phyloP scores from a whole-genome alignment of 495 filamentous ascomycete species.

The Lentithecium fluviatile region DNA sequence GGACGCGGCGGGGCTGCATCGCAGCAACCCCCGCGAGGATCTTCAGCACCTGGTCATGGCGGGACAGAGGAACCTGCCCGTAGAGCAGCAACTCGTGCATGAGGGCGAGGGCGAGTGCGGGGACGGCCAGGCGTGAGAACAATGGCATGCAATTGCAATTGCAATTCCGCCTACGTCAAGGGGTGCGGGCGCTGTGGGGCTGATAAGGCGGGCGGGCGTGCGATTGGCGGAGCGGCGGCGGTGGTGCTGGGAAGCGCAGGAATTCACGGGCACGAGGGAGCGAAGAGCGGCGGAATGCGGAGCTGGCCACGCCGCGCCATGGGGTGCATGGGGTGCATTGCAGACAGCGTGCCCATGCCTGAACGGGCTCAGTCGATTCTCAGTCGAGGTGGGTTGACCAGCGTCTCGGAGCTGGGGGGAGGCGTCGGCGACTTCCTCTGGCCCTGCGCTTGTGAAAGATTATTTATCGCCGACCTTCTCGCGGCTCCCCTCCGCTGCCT shows the following conservation, averaged over 20 bases:
- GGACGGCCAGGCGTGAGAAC: too few relatives aligned
- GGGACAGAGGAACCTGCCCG: conserved; percentile 47
- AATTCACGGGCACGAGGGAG: not conserved
- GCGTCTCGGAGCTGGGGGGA: not conserved
- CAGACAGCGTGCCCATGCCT: not conserved
- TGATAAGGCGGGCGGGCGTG: conserved; percentile 16
- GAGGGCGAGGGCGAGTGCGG: not conserved
- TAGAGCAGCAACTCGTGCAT: conserved; percentile 58
- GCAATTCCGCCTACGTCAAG: conserved; percentile 4
- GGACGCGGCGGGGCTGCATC: conserved; percentile 60
- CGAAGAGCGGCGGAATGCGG: not conserved
- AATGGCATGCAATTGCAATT: conserved; percentile 2
- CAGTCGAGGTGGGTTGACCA: not conserved
- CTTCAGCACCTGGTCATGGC: conserved; percentile 60
- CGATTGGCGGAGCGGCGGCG: conserved; percentile 2
- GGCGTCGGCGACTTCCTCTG: not conserved
- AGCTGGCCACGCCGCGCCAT: not conserved
- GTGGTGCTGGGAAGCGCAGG: not conserved
- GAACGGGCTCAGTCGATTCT: not conserved
- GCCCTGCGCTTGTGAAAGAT: not conserved
- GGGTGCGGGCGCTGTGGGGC: conserved; percentile 14
- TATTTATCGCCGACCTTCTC: not conserved
- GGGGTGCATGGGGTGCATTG: not conserved
- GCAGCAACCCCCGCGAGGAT: conserved; percentile 66
- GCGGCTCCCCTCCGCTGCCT: conserved; percentile 16